A percentile compares a stretch with the other conserved stretches of the same genome.
These are phyloP conservation scores for Yamadazyma diddensiae DNA, from an alignment of 1,139 yeast genomes.

Conservation along the genomic window DNA sequence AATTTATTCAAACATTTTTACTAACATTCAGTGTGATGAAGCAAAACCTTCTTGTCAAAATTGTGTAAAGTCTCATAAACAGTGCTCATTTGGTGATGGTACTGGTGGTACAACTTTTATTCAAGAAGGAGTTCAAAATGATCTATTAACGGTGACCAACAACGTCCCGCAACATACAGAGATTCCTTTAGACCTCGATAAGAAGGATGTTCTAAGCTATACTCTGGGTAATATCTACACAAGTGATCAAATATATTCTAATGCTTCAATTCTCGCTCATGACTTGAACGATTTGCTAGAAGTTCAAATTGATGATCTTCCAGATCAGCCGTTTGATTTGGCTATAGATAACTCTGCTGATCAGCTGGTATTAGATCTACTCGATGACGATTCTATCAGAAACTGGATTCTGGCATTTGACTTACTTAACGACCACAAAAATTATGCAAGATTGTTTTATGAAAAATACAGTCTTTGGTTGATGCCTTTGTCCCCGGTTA, in stretches of 20 bases:
- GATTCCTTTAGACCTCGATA: background rate
- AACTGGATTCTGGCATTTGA: conserved; percentile 14
- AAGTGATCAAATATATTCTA: conserved; percentile 8
- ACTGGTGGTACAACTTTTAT: background rate
- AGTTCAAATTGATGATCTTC: conserved; percentile 8
- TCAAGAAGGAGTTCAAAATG: background rate
- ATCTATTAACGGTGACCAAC: background rate
- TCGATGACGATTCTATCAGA: conserved; percentile 10
- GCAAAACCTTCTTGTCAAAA: conserved; percentile 14
- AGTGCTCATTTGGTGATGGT: conserved; percentile 3
- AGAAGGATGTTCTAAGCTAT: conserved; percentile 1
- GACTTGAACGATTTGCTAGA: conserved; percentile 13
- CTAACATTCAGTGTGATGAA: conserved; percentile 17
- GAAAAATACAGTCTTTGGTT: conserved; percentile 18
- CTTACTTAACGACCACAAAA: conserved; percentile 13
- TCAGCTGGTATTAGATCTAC: conserved; percentile 6
- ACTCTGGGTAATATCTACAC: conserved; percentile 1
- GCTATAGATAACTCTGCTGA: conserved; percentile 1
- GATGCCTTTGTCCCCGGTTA: conserved; percentile 15
- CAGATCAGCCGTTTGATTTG: conserved; percentile 4
- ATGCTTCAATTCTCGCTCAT: conserved; percentile 14
- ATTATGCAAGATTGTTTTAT: conserved; percentile 15
- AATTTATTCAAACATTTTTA: background rate
- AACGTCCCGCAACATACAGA: background rate
- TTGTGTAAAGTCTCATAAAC: conserved; percentile 9